phyloP scores from a whole-genome alignment of 2,329 filamentous ascomycete genomes.

The Knufia petricola region DNA sequence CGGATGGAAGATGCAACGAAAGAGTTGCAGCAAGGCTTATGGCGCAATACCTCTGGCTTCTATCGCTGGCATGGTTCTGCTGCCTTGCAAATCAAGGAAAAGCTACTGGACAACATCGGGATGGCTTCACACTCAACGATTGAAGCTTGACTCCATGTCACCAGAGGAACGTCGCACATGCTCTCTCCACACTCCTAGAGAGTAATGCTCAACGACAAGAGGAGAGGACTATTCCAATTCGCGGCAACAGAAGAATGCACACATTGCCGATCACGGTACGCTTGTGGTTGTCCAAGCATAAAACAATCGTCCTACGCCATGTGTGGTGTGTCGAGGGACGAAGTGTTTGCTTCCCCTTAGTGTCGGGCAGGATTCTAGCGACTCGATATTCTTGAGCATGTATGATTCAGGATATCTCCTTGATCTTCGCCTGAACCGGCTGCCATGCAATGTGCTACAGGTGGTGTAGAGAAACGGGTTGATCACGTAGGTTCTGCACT shows the following conservation, averaged over 20 bases:
- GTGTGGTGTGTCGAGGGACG: not conserved
- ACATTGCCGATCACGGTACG: not conserved
- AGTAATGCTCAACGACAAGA: not conserved
- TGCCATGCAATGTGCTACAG: not conserved
- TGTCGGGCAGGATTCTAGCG: no score
- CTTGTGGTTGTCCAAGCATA: not conserved
- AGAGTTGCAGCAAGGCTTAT: no score
- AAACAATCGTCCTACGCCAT: not conserved
- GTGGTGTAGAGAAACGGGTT: not conserved
- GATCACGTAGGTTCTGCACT: not conserved
- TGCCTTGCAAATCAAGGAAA: not conserved
- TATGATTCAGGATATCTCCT: no score
- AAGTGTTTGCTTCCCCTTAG: not conserved
- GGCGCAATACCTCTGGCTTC: no score
- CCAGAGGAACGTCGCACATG: constrained; percentile 17
- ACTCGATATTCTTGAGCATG: no score
- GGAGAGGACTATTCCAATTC: not conserved
- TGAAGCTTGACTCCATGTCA: constrained; percentile 19
- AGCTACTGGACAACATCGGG: constrained; percentile 16
- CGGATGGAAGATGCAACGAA: no score
- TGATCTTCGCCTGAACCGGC: no score
- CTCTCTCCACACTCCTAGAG: not conserved
- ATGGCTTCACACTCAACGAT: constrained; percentile 14
- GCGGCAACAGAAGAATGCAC: not conserved
- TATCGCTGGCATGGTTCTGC: not conserved